Evolutionary conservation across 495 filamentous ascomycete species (phyloP).

Genomic region (Aspergillus egyptiacus): DNA sequence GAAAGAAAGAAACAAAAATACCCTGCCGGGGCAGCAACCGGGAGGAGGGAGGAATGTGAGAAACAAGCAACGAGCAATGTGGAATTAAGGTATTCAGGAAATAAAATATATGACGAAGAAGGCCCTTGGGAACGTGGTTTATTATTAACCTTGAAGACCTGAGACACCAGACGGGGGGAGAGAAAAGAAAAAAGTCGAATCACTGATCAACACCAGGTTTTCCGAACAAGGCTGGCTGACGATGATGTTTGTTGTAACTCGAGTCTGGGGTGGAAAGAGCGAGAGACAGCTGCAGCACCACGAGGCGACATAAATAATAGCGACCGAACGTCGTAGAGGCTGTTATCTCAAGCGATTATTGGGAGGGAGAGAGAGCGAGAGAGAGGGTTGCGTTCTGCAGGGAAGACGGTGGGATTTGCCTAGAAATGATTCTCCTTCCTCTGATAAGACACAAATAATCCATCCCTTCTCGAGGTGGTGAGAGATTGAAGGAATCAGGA

Average conservation of each 20-base stretch:
- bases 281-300: neutral
- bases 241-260: neutral
- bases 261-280: constrained; percentile 12
- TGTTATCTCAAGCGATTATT: constrained; percentile 11
- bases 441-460: no score
- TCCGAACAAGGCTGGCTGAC: no score
- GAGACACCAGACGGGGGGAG: no score
- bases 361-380: no score
- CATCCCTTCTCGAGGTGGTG: no score
- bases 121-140: neutral
- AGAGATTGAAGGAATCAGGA: no score
- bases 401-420: constrained; percentile 14
- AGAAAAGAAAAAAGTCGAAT: neutral
- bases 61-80: constrained; percentile 2
- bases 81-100: neutral
- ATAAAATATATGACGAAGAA: neutral
- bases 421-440: no score
- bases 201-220: neutral
- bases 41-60: constrained; percentile 3
- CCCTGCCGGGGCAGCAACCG: constrained; percentile 5
- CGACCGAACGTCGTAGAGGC: neutral
- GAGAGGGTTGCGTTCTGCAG: constrained; percentile 9
- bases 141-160: no score
- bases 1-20: neutral
- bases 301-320: constrained; percentile 1